Evolutionary conservation across 352 stramenopile genomes (phyloP).

Genomic region (Globisporangium paddicum): DNA sequence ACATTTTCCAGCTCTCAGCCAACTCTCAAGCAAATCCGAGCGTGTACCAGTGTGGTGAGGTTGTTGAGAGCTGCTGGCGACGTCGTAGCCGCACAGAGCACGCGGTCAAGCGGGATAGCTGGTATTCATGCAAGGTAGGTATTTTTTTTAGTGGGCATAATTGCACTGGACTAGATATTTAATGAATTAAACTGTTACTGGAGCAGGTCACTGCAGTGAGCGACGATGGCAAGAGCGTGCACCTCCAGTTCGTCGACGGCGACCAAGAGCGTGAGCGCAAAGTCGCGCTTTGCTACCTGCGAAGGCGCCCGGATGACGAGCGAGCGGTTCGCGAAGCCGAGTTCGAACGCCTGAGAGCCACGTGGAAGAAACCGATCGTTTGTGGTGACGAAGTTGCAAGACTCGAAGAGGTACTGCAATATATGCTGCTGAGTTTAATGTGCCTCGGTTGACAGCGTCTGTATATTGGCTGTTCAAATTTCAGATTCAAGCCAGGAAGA

Average conservation of each 20-base stretch:
- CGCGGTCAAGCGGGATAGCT: constrained; percentile 16
- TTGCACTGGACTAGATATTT: not conserved
- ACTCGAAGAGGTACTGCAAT: constrained; percentile 28
- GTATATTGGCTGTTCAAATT: not conserved
- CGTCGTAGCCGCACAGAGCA: constrained; percentile 22
- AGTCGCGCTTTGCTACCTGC: constrained; percentile 33
- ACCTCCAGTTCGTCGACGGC: constrained; percentile 47
- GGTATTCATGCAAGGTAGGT: constrained; percentile 29
- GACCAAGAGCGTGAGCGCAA: constrained; percentile 40
- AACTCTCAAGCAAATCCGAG: not conserved
- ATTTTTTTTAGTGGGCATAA: not conserved
- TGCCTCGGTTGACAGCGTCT: not conserved
- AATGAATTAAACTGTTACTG: too few relatives aligned
- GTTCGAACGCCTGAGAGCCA: constrained; percentile 29
- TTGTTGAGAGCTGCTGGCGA: constrained; percentile 49
- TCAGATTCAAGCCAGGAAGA: constrained; percentile 22
- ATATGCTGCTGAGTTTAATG: not conserved
- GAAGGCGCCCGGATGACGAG: constrained; percentile 25
- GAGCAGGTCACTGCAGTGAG: constrained; percentile 23
- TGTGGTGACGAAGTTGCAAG: constrained; percentile 31
- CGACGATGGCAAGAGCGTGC: constrained; percentile 11
- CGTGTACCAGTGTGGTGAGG: constrained; percentile 27
- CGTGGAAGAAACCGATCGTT: constrained; percentile 28
- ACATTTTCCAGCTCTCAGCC: constrained; percentile 25
- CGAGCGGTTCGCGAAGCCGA: constrained; percentile 14